A percentile compares a stretch with the other conserved stretches of the same genome.
These are phyloP conservation scores for Pilatotrama ljubarskyi DNA, from an alignment of 768 basidiomycete species.

Conservation along the genomic window DNA sequence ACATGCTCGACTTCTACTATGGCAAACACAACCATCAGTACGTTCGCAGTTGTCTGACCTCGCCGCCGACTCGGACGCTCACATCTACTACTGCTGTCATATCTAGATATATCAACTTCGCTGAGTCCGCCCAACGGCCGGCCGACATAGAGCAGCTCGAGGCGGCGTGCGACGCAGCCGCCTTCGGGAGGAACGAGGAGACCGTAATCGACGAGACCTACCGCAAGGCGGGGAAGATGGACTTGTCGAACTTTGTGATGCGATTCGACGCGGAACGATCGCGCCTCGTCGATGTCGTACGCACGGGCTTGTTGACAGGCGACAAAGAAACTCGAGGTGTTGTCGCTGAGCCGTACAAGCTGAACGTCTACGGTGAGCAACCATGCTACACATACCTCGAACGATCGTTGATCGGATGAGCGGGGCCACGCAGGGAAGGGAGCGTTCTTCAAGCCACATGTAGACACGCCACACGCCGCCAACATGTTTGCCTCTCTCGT, in stretches of 20 bases:
- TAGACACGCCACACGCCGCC: slow-evolving; percentile 27
- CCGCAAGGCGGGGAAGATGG: slow-evolving; percentile 34
- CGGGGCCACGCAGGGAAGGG: slow-evolving; percentile 25
- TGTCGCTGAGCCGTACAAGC: neutral
- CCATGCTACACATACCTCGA: neutral
- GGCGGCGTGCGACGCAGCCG: slow-evolving; percentile 29
- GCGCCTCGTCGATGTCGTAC: slow-evolving; percentile 1
- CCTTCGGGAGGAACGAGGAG: slow-evolving; percentile 29
- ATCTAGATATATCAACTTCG: too few relatives aligned
- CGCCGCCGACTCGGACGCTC: too few relatives aligned
- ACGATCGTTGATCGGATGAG: neutral
- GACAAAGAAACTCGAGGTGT: neutral
- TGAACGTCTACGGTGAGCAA: neutral
- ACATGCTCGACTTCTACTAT: too few relatives aligned
- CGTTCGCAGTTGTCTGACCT: too few relatives aligned
- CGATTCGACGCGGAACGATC: neutral
- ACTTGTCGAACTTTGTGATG: slow-evolving; percentile 6
- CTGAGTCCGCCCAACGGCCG: too few relatives aligned
- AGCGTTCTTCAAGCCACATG: slow-evolving; percentile 32
- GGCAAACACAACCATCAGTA: too few relatives aligned
- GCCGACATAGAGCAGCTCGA: slow-evolving; percentile 8
- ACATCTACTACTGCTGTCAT: too few relatives aligned
- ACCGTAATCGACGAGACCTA: slow-evolving; percentile 34
- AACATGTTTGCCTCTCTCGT: slow-evolving; percentile 49
- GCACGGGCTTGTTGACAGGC: slow-evolving; percentile 25